Conservation (phyloP, 768 basidiomycete species). For the Dentipellis sp. region DNA sequence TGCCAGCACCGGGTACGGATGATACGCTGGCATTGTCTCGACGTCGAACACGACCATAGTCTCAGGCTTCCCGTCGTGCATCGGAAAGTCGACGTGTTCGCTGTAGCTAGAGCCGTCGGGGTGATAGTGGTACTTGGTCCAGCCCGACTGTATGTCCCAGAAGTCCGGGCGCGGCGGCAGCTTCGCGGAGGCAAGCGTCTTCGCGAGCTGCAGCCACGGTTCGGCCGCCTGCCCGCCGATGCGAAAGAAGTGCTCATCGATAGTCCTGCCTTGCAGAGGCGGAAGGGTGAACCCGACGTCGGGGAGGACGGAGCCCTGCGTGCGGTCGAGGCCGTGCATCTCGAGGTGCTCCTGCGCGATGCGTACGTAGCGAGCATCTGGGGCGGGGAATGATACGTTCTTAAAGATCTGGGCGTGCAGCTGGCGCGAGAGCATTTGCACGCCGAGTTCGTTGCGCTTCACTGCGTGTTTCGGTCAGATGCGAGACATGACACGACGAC, state of each 20-base stretch:
- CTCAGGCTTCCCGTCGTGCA: conserved; percentile 55
- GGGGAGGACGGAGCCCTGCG: conserved; percentile 72
- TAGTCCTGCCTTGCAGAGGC: conserved; percentile 65
- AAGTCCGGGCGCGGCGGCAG: conserved; percentile 54
- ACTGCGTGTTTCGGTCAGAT: conserved; percentile 23
- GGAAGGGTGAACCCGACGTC: conserved; percentile 78
- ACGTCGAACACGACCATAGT: conserved; percentile 85
- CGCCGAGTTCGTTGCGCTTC: conserved; percentile 83
- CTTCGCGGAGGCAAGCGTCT: conserved; percentile 38
- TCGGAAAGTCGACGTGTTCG: conserved; percentile 62
- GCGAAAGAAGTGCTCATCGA: conserved; percentile 84
- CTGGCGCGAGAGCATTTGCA: conserved; percentile 80
- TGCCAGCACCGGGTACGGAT: conserved; percentile 81
- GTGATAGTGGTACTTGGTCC: conserved; percentile 76
- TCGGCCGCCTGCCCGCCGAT: conserved; percentile 62
- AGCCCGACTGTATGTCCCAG: conserved; percentile 62
- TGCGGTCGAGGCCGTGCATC: conserved; percentile 74
- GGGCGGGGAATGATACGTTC: conserved; percentile 52
- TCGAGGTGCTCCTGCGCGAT: conserved; percentile 76
- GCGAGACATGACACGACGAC: not conserved
- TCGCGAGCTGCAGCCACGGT: conserved; percentile 71
- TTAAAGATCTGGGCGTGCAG: conserved; percentile 80
- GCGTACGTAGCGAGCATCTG: conserved; percentile 51
- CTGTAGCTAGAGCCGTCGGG: conserved; percentile 71
- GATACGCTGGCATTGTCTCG: conserved; percentile 81